A percentile compares a stretch with the other conserved stretches of the same genome.
These are phyloP conservation scores for Xylariaceae sp. DNA, from an alignment of 2,329 filamentous ascomycete genomes.

Conservation along the genomic window DNA sequence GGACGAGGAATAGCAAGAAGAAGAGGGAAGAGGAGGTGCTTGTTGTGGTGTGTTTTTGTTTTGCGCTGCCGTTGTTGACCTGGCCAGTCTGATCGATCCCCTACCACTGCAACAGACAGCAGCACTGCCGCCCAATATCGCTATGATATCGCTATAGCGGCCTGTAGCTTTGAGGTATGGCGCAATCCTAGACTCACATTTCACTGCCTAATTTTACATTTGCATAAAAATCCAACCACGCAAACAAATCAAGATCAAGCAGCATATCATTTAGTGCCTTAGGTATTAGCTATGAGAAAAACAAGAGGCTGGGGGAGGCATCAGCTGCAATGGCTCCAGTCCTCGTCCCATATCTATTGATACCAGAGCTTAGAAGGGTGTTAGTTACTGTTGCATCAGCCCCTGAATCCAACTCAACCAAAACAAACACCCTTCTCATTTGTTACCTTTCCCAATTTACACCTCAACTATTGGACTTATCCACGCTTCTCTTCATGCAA, in stretches of 20 bases:
- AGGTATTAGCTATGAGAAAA: not conserved
- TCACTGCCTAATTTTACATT: slow-evolving; percentile 3
- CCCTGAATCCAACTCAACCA: not conserved
- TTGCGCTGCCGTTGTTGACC: too few species aligned
- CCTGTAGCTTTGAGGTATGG: slow-evolving; percentile 15
- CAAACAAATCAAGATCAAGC: not conserved
- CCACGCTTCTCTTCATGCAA: not conserved
- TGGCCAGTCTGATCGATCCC: too few species aligned
- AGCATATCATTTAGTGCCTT: not conserved
- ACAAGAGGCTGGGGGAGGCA: slow-evolving; percentile 16
- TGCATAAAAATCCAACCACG: slow-evolving; percentile 4
- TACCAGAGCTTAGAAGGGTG: not conserved
- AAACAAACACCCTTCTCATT: not conserved
- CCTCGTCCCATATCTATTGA: not conserved
- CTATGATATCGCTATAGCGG: slow-evolving; percentile 18
- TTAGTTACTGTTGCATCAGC: not conserved
- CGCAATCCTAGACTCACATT: slow-evolving; percentile 10
- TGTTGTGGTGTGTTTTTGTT: not conserved
- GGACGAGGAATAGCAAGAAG: slow-evolving; percentile 18
- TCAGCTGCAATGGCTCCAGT: not conserved
- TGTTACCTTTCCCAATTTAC: not conserved
- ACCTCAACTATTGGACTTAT: not conserved
- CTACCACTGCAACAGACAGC: too few species aligned
- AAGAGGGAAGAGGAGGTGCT: slow-evolving; percentile 23
- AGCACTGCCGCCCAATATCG: slow-evolving; percentile 3